Base-by-base conservation (phyloP, 129 eudicot genomes). In the Tagetes patula region DNA sequence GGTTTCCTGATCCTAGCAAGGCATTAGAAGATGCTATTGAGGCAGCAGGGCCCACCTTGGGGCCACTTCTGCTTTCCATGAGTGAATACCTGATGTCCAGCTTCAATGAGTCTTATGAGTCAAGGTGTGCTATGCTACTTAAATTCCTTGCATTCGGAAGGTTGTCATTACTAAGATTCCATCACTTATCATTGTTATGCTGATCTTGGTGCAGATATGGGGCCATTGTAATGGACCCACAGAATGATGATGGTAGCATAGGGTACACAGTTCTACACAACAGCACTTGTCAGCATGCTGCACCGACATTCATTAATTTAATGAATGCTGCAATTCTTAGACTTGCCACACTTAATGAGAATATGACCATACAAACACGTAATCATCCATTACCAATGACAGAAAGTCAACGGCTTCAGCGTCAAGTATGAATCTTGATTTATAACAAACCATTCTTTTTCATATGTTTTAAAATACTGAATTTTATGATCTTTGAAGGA, bases 51-150 rank as follows among this genome's bases (percentile, higher is more conserved):
- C 83, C 87, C 40, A 78, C 83, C 78, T 82, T 95, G 85, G 99
- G 99, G 7, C 96, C 95, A 40, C 62, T 72, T 37, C 80, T 95
- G 76, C 95, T 95, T 66, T 85, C 94, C 43, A 95, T 95, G 99
- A 95, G 97, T 78, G 97, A 95, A 84, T 95, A 81, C 76, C 74
- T 95, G 80, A 95, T 95, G 99, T 85, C 96, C 69, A 95, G 99
- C 85, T 88, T 86, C 75, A 90, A 95, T 72, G 90, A 86, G 78
- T 81, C 99, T 30, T 95, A 95, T 73, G 87, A 95, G 79, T 90
- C 99, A 67, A 91, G 98, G 98, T 92, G 81, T 8, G 84, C 39
- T 81, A 74, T 30, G 61, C 47, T 76, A 67, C 59, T 2, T 55
- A 55, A 67, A 67, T 66, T 75, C 52, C 48, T 75, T 59, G 30